Evolutionary conservation across 1,284 basidiomycete species (phyloP), one percentile per base, ranked within the genome.

Genomic region (Schizophyllum amplum): DNA sequence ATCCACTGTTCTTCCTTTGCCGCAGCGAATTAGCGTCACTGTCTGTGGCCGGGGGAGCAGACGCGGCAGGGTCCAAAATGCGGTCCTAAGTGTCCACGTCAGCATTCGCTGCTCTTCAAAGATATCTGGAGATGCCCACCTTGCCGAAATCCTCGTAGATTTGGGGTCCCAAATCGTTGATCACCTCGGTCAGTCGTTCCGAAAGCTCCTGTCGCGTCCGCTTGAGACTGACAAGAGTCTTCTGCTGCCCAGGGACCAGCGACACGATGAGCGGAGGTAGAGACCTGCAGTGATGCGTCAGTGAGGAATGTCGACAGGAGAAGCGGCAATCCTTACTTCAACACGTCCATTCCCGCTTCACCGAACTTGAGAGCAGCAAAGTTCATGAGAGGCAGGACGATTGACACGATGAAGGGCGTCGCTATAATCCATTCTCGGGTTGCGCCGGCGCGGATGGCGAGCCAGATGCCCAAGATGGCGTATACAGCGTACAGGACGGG

Each of bases 331-430:
- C 13, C 56, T 26, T 42, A 97, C 93, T 99, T 99, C 62, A 97
- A 81, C 33, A 99, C 94, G 68, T 99, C 97, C 84, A 98, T 90
- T 42, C 97, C 97, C 20, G 96, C 97, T 72, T 99, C 97, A 51
- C 96, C 96, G 68, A 99, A 99, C 72, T 98, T 98, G 61, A 99
- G 81, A 9, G 96, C 92, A 6, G 94, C 94, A 68, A 92, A 94
- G 54, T 92, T 95, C 75, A 98, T 90, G 67, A 89, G 83, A 5
- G 97, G 97, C 47, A 99, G 73, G 1, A 84, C 78, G 20, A 82
- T 74, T 60, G 94, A 78, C 57, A 94, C 84, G 46, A 92, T 72
- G 62, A 96, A 77, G 0, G 97, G 96, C 6, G 92, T 90, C 72
- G 82, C 84, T 49, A 93, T 72, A 60, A 80, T 81, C 77, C 87